A percentile compares a stretch with the other conserved stretches of the same genome.
Evolutionary conservation across 441 rosid species (phyloP).

Genomic region (Francoa sonchifolia): DNA sequence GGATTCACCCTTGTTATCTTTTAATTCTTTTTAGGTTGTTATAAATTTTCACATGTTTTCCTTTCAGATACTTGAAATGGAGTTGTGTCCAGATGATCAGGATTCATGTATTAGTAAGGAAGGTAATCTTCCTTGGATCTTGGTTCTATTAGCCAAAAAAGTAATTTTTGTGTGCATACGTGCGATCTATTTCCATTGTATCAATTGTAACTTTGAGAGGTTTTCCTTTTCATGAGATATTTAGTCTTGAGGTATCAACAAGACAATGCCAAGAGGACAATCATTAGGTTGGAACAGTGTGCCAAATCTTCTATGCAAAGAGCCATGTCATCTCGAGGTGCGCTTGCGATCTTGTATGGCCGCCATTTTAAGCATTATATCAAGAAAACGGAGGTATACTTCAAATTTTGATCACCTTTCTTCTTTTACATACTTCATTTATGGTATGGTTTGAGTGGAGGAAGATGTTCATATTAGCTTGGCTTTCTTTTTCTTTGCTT

Average conservation of each 20-base stretch:
- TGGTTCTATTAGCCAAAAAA: not conserved
- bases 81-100: constrained; percentile 28
- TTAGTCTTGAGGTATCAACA: constrained; percentile 10
- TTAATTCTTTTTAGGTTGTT: constrained; percentile 6
- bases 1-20: not conserved
- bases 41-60: constrained; percentile 2
- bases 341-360: constrained; percentile 15
- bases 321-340: constrained; percentile 15
- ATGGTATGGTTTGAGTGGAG: not conserved
- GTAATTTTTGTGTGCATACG: not conserved
- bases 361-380: constrained; percentile 14
- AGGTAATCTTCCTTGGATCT: constrained; percentile 18
- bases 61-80: constrained; percentile 35
- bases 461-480: not conserved
- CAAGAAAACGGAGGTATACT: constrained; percentile 14
- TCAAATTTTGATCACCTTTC: not conserved
- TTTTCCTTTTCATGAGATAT: constrained; percentile 7
- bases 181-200: too few relatives aligned
- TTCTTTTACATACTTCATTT: not conserved
- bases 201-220: constrained; percentile 6
- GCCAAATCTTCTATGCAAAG: constrained; percentile 13
- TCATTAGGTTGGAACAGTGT: constrained; percentile 17
- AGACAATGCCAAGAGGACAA: constrained; percentile 14
- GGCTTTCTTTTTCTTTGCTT: constrained; percentile 1
- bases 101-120: constrained; percentile 18